A percentile compares a stretch with the other conserved stretches of the same genome.
phyloP scores from a whole-genome alignment of 225 moss, liverwort and hornwort species.

The Polytrichum commune region DNA sequence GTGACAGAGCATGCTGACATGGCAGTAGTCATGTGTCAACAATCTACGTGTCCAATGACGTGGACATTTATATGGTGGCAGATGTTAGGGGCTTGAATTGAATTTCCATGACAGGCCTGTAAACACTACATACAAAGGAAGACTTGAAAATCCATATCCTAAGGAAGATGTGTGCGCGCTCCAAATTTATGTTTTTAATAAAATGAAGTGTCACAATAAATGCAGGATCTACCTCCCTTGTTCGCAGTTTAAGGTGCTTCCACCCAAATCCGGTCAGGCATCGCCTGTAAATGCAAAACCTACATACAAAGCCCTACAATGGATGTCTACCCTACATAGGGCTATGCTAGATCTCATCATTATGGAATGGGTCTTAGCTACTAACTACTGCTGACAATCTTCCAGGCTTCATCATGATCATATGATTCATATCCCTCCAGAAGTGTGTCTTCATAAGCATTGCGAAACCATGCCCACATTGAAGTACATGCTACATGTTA shows the following conservation, averaged over 20 bases:
- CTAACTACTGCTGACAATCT: too few relatives aligned
- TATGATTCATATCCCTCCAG: too few relatives aligned
- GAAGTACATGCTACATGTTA: too few relatives aligned
- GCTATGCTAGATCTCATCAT: neutral
- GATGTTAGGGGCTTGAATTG: neutral
- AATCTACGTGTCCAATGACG: neutral
- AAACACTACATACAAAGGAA: neutral
- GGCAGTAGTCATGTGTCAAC: neutral
- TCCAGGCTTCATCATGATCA: too few relatives aligned
- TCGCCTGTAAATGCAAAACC: neutral
- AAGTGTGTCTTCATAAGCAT: too few relatives aligned
- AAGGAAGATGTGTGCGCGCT: too few relatives aligned
- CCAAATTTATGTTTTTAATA: neutral
- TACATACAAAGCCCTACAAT: neutral
- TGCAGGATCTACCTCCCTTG: neutral
- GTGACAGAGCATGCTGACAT: slow-evolving; percentile 2
- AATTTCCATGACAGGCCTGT: neutral
- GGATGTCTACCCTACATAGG: neutral
- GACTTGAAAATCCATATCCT: too few relatives aligned
- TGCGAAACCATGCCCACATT: too few relatives aligned
- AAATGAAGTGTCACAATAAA: neutral
- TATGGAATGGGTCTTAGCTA: too few relatives aligned
- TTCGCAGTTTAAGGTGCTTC: neutral
- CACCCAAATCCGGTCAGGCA: neutral
- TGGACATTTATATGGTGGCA: neutral